These are phyloP conservation scores for Candida krabiensis DNA, from an alignment of 805 yeast genomes.

Conservation along the genomic window DNA sequence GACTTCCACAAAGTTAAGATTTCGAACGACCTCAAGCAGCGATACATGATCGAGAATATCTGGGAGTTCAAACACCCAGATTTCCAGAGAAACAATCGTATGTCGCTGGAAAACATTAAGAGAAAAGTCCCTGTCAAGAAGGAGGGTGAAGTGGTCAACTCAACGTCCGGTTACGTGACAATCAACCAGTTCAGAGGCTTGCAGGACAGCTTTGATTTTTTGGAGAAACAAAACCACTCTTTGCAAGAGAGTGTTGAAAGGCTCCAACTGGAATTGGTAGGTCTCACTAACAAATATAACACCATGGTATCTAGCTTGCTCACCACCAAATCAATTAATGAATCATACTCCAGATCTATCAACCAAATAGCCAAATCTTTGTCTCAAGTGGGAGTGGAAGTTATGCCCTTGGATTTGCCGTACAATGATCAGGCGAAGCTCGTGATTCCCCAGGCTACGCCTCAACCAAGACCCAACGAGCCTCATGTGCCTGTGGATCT, in stretches of 20 bases:
- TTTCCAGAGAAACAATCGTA: constrained; percentile 72
- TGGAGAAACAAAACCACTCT: constrained; percentile 29
- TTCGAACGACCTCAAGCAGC: constrained; percentile 62
- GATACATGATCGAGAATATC: constrained; percentile 56
- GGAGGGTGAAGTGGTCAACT: constrained; percentile 19
- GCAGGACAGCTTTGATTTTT: constrained; percentile 30
- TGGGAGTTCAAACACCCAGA: constrained; percentile 97
- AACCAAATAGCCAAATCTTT: constrained; percentile 49
- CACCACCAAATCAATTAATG: constrained; percentile 55
- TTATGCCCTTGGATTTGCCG: constrained; percentile 66
- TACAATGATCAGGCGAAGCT: constrained; percentile 19
- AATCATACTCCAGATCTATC: constrained; percentile 54
- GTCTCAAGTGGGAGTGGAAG: constrained; percentile 58
- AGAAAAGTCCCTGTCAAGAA: constrained; percentile 65
- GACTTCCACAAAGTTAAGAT: constrained; percentile 95
- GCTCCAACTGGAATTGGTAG: constrained; percentile 36
- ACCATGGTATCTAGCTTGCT: constrained; percentile 63
- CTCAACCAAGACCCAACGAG: constrained; percentile 1
- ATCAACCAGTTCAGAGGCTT: constrained; percentile 24
- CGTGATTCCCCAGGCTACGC: constrained; percentile 8
- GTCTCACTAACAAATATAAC: constrained; percentile 57
- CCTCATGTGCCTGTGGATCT: neutral
- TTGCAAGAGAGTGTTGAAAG: constrained; percentile 35
- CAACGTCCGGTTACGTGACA: constrained; percentile 18
- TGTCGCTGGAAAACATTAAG: constrained; percentile 83